These are phyloP conservation scores for Striga asiatica DNA, from an alignment of 257 asterid species.

Conservation along the genomic window DNA sequence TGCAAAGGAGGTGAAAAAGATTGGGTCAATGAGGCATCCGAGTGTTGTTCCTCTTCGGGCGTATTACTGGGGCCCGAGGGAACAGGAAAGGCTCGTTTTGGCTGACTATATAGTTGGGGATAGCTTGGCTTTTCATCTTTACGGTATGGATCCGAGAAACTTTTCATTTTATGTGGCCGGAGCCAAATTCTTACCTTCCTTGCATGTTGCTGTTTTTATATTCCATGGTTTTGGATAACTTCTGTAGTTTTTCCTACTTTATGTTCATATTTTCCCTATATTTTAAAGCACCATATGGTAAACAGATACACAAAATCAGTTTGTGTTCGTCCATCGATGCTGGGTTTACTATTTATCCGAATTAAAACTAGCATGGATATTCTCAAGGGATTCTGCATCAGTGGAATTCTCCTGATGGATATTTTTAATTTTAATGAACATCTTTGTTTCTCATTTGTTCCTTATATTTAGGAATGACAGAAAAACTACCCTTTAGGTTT, in stretches of 20 bases:
- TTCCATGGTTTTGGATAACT: neutral
- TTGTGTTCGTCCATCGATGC: too few relatives aligned
- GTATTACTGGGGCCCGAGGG: conserved; percentile 97
- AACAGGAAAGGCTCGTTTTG: conserved; percentile 85
- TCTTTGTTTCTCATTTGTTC: neutral
- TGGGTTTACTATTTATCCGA: too few relatives aligned
- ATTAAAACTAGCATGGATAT: too few relatives aligned
- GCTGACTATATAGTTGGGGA: conserved; percentile 86
- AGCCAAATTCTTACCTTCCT: too few relatives aligned
- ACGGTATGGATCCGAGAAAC: conserved; percentile 33
- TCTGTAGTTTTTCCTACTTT: neutral
- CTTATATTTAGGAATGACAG: neutral
- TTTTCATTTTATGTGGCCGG: neutral
- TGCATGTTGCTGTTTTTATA: neutral
- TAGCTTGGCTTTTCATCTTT: conserved; percentile 70
- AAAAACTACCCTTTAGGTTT: neutral
- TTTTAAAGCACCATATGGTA: neutral
- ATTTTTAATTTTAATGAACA: too few relatives aligned
- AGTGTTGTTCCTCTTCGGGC: conserved; percentile 90
- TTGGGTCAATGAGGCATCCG: conserved; percentile 72
- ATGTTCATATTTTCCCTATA: neutral
- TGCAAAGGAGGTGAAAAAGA: conserved; percentile 82
- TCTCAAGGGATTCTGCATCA: neutral
- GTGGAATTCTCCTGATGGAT: neutral
- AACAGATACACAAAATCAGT: too few relatives aligned